Evolutionary conservation across 306 rosid species (phyloP), one percentile per base, ranked within the genome.

Genomic region (Rosa multiflora): DNA sequence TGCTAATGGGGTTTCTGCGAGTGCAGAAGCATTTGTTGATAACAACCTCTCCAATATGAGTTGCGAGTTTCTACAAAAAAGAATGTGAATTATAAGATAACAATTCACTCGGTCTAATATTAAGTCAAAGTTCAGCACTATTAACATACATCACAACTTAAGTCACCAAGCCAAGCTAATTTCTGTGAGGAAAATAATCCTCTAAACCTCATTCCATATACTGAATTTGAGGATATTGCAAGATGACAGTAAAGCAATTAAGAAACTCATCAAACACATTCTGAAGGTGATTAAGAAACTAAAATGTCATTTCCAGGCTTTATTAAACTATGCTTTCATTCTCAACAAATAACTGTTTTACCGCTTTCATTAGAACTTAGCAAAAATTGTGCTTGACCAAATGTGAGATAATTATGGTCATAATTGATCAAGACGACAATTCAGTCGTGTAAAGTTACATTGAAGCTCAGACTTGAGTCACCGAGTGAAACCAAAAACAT

Each of bases 1-100:
- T 95, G 88, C 99, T 95, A 70, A 95, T 95, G 44, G 99, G 99
- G 79, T 89, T 95, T 74, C 97, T 86, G 74, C 98, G 92, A 58
- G 98, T 95, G 91, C 99, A 95, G 89, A 95, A 95, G 91, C 99
- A 95, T 87, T 95, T 93, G 87, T 95, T 95, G 87, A 95, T 93
- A 81, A 95, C 99, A 10, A 93, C 98, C 84, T 95, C 98, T 67
- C 98, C 98, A 29, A 95, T 92, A 81, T 93, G 99, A 78, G 99
- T 93, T 42, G 98, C 98, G 81, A 95, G 88, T 87, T 91, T 97
- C 99, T 90, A 53, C 78, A 87, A 86, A 14, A 14, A 52, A 73
- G 6, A 5, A 63, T 70, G 35, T 18, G 49, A 72, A 59, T 32
- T 61, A 67, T 40, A 39, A 12, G 63, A 63, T 1, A 47, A 66